These are phyloP conservation scores for Penicillium desertorum DNA, from an alignment of 495 filamentous ascomycete species.

Conservation along the genomic window DNA sequence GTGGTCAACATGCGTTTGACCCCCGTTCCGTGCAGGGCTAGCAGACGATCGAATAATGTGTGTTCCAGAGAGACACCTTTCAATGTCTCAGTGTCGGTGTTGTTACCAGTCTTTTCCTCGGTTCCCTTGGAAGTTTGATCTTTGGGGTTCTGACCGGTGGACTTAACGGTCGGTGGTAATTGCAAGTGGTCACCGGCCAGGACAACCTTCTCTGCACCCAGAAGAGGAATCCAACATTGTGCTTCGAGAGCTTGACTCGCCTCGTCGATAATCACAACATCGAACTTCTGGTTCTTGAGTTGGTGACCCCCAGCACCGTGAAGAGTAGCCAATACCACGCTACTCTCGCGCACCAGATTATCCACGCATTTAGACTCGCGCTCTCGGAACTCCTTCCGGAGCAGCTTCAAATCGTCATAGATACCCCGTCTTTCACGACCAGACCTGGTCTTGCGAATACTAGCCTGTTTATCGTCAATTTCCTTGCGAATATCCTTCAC, in stretches of 20 bases:
- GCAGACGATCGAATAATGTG: slow-evolving; percentile 87
- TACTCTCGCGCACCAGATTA: slow-evolving; percentile 70
- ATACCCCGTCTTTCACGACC: slow-evolving; percentile 78
- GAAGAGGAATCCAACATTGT: slow-evolving; percentile 94
- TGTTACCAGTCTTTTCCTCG: slow-evolving; percentile 22
- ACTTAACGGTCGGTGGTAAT: slow-evolving; percentile 92
- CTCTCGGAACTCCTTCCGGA: slow-evolving; percentile 86
- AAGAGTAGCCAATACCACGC: slow-evolving; percentile 86
- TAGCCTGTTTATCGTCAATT: slow-evolving; percentile 89
- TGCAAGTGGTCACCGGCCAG: slow-evolving; percentile 95
- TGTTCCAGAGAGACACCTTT: slow-evolving; percentile 65
- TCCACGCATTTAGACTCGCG: slow-evolving; percentile 78
- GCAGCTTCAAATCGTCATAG: slow-evolving; percentile 78
- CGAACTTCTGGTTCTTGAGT: slow-evolving; percentile 76
- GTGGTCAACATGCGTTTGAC: slow-evolving; percentile 97
- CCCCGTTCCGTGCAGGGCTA: slow-evolving; percentile 72
- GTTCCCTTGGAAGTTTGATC: slow-evolving; percentile 22
- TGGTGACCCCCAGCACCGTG: slow-evolving; percentile 91
- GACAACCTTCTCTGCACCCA: slow-evolving; percentile 78
- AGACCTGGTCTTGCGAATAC: slow-evolving; percentile 79
- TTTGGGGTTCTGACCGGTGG: slow-evolving; percentile 33
- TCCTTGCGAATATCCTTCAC: slow-evolving; percentile 90
- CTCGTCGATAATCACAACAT: slow-evolving; percentile 94
- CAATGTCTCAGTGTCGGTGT: slow-evolving; percentile 27
- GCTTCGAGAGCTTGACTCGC: slow-evolving; percentile 94